phyloP scores from a whole-genome alignment of 2,329 filamentous ascomycete genomes.

The Aspergillus intermedius region DNA sequence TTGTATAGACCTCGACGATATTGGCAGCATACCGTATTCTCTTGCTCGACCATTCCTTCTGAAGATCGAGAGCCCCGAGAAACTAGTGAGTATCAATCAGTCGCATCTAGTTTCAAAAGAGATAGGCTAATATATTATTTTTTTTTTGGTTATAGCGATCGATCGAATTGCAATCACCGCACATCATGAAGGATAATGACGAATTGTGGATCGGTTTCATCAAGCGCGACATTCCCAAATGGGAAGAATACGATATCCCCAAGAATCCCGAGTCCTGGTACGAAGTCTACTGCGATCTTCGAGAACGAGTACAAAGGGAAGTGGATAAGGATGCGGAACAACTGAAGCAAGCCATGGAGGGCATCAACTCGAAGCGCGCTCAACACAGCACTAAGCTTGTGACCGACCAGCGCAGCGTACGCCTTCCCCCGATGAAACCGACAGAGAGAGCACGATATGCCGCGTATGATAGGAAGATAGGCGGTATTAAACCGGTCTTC shows the following conservation, averaged over 20 bases:
- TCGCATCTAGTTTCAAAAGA: background rate
- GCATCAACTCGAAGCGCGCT: conserved; percentile 52
- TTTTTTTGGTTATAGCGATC: conserved; percentile 31
- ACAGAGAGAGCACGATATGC: conserved; percentile 26
- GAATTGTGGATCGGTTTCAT: conserved; percentile 79
- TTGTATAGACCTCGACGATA: conserved; percentile 52
- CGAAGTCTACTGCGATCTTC: conserved; percentile 67
- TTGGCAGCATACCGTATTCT: conserved; percentile 65
- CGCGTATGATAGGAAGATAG: conserved; percentile 26
- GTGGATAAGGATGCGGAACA: conserved; percentile 53
- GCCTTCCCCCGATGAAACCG: conserved; percentile 25
- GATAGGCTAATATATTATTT: conserved; percentile 3
- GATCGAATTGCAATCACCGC: conserved; percentile 70
- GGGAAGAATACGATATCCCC: conserved; percentile 60
- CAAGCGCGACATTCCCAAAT: conserved; percentile 64
- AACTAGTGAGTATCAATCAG: conserved; percentile 51
- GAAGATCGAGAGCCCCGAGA: conserved; percentile 64
- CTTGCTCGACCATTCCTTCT: conserved; percentile 62
- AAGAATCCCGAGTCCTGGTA: conserved; percentile 66
- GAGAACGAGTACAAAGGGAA: conserved; percentile 51
- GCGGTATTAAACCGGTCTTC: conserved; percentile 21
- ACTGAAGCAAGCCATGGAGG: conserved; percentile 52
- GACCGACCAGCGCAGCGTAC: conserved; percentile 29
- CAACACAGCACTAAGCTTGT: conserved; percentile 55
- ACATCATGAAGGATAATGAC: conserved; percentile 61